phyloP scores from a whole-genome alignment of 306 rosid genomes.

The Rosa rugosa region DNA sequence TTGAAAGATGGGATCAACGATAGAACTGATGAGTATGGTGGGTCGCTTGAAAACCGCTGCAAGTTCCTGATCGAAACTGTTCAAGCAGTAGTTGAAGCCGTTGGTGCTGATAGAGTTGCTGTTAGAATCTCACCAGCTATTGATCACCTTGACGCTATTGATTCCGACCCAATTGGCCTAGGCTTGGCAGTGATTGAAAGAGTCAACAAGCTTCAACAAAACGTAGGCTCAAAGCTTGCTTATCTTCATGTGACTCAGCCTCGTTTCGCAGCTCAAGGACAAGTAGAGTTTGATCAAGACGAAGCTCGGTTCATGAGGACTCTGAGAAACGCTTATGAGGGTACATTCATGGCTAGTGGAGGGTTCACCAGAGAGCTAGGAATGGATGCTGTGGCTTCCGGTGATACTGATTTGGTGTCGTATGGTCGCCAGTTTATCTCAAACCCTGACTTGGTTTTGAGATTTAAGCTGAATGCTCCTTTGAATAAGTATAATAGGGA shows the following conservation, averaged over 20 bases:
- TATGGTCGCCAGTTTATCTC: constrained; percentile 77
- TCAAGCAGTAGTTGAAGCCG: constrained; percentile 51
- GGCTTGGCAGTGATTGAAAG: constrained; percentile 75
- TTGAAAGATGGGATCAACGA: constrained; percentile 51
- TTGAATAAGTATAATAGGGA: constrained; percentile 64
- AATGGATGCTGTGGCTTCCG: constrained; percentile 61
- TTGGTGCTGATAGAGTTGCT: constrained; percentile 62
- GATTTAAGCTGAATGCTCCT: constrained; percentile 67
- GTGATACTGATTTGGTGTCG: constrained; percentile 75
- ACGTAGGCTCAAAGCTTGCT: constrained; percentile 49
- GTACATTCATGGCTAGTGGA: constrained; percentile 82
- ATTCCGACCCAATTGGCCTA: constrained; percentile 69
- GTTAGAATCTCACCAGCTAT: constrained; percentile 83
- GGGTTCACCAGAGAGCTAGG: constrained; percentile 81
- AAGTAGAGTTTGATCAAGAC: constrained; percentile 62
- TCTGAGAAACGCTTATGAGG: constrained; percentile 56
- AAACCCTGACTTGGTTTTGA: constrained; percentile 68
- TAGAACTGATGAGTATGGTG: constrained; percentile 66
- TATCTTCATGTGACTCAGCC: constrained; percentile 94
- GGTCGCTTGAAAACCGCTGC: constrained; percentile 64
- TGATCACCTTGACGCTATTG: constrained; percentile 85
- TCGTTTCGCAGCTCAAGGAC: constrained; percentile 60
- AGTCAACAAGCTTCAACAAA: constrained; percentile 64
- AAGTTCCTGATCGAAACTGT: constrained; percentile 59
- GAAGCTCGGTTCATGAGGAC: constrained; percentile 58